Evolutionary conservation across 495 filamentous ascomycete species (phyloP), one percentile per base, ranked within the genome.

Genomic region (Diplogelasinospora grovesii): DNA sequence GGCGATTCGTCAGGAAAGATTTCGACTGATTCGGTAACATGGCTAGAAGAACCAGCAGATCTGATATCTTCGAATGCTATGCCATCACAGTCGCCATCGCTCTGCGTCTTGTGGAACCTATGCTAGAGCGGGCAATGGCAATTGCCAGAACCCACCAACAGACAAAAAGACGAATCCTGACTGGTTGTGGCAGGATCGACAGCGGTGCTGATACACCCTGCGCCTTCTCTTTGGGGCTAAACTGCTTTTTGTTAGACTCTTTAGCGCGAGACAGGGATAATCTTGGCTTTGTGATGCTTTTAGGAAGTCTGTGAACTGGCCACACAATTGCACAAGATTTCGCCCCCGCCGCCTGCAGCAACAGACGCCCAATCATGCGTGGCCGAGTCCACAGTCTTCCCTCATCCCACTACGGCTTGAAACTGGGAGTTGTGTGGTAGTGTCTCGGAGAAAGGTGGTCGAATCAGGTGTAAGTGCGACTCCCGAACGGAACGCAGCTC

Each of bases 241-340:
- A 30, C 56, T 33, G 27, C 15, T 42, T 49, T 28, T 21, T 34
- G 45, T 22, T 24, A 22, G 41, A 30, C 32, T 16, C 19, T 32
- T 20, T 26, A 13, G 46, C 48, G 53, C 56, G 53, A 57, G 48
- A 45, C 50, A 54, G 44, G 56, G 56, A 41, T 51, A 28, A 37
- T 35, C 46, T 43, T 41, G 49, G 48, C 45, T 47, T 52, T 48
- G 29, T 37, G 54, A 40, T 45, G 38, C 34, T 41, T 35, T 43
- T 36, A 47, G 45, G n/a, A n/a, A n/a, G 36, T 42, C 41, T 45
- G 21, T 45, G 52, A 48, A 49, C 42, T 56, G 45, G 53, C 53
- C 53, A 54, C 53, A 49, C 41, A 41, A 35, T 32, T 36, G 43
- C 40, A 44, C 31, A 31, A 41, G 33, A 40, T 44, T 51, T 43